A percentile compares a stretch with the other conserved stretches of the same genome.
Conservation (phyloP, 1,284 basidiomycete species). For the Cryptococcus maquisensis region DNA sequence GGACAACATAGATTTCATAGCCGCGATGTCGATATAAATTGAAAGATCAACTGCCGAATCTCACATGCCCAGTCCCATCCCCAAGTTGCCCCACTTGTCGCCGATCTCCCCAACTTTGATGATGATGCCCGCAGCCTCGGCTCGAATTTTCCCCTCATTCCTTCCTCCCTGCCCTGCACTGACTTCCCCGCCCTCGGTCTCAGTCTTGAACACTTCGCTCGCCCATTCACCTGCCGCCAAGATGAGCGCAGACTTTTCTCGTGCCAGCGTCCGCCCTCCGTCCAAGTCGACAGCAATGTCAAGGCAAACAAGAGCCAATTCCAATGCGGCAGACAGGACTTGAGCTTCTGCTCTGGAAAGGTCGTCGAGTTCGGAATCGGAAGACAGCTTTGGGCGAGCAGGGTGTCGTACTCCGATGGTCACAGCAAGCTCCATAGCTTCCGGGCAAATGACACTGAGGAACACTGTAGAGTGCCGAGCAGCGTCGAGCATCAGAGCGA, state of each 20-base stretch:
- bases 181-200: slow-evolving; percentile 63
- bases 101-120: slow-evolving; percentile 73
- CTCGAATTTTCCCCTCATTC: slow-evolving; percentile 53
- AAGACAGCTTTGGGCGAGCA: slow-evolving; percentile 31
- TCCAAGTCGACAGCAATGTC: slow-evolving; percentile 73
- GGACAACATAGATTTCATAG: neutral
- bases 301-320: slow-evolving; percentile 69
- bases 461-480: slow-evolving; percentile 73
- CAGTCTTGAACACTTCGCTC: slow-evolving; percentile 58
- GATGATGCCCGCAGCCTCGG: slow-evolving; percentile 71
- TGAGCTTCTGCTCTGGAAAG: slow-evolving; percentile 55
- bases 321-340: slow-evolving; percentile 68
- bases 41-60: no score
- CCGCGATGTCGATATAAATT: neutral
- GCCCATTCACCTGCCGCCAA: slow-evolving; percentile 78
- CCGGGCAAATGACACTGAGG: slow-evolving; percentile 71
- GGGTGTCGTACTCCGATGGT: slow-evolving; percentile 67
- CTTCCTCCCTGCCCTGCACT: slow-evolving; percentile 61
- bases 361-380: slow-evolving; percentile 10
- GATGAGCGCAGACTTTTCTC: slow-evolving; percentile 68
- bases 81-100: slow-evolving; percentile 62
- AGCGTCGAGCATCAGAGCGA: slow-evolving; percentile 76
- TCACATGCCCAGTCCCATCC: slow-evolving; percentile 3
- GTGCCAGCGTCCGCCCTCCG: slow-evolving; percentile 65
- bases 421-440: slow-evolving; percentile 73